A percentile compares a stretch with the other conserved stretches of the same genome.
Evolutionary conservation across 805 yeast species (phyloP).

Genomic region (Ogataea salicorniae): DNA sequence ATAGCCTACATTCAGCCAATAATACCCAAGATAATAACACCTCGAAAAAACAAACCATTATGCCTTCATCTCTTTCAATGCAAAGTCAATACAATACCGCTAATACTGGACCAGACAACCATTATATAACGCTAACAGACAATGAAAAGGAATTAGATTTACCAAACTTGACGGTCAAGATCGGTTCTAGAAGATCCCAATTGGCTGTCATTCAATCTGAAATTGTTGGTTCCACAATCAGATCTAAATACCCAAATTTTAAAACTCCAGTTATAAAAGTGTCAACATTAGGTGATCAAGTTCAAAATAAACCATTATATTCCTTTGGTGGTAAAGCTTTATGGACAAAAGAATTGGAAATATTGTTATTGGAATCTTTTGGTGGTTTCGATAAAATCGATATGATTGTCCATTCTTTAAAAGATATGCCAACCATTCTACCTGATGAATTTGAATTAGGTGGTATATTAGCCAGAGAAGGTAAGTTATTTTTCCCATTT

Average conservation of each 20-base stretch:
- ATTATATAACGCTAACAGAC: conserved; percentile 4
- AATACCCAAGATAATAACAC: not conserved
- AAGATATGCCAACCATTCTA: conserved; percentile 83
- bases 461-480: conserved; percentile 74
- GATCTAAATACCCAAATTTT: conserved; percentile 52
- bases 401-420: conserved; percentile 87
- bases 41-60: not conserved
- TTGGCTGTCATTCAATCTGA: conserved; percentile 86
- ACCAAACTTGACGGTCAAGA: conserved; percentile 28
- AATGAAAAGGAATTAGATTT: conserved; percentile 16
- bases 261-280: conserved; percentile 75
- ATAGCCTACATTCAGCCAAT: too few relatives aligned
- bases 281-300: conserved; percentile 86
- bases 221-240: conserved; percentile 59
- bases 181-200: conserved; percentile 87
- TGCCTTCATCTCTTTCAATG: not conserved
- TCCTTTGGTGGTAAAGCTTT: conserved; percentile 94
- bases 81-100: too few relatives aligned
- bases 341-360: conserved; percentile 95
- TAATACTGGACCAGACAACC: too few relatives aligned
- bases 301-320: conserved; percentile 78
- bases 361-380: conserved; percentile 57
- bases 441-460: conserved; percentile 91
- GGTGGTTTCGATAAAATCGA: conserved; percentile 69
- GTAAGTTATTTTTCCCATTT: conserved; percentile 22